Conservation (phyloP, 805 yeast species). For the Vanderwaltozyma yarrowii region DNA sequence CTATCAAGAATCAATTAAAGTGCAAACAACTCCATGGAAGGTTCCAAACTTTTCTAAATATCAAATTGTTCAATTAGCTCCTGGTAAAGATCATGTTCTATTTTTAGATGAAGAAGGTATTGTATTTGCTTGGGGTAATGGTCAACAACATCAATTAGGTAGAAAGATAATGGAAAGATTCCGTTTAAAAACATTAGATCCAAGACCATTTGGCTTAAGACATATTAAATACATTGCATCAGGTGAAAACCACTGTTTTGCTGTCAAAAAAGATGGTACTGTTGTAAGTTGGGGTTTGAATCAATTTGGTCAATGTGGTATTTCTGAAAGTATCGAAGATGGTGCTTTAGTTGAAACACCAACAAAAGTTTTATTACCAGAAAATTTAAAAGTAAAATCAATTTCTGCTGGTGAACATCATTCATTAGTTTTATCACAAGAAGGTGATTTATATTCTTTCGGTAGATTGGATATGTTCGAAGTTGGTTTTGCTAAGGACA, state of each 20-base stretch:
- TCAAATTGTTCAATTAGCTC: constrained; percentile 71
- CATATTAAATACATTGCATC: constrained; percentile 73
- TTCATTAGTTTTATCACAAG: constrained; percentile 59
- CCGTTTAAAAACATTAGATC: constrained; percentile 61
- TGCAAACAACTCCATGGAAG: constrained; percentile 61
- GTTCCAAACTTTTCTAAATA: constrained; percentile 39
- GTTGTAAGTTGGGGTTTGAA: constrained; percentile 92
- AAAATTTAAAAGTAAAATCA: constrained; percentile 43
- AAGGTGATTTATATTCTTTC: constrained; percentile 71
- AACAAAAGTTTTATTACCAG: constrained; percentile 55
- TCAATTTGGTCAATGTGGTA: constrained; percentile 94
- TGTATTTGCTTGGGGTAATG: constrained; percentile 96
- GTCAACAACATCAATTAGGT: constrained; percentile 88
- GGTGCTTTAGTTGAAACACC: constrained; percentile 77
- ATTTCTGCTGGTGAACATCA: constrained; percentile 96
- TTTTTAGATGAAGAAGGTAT: constrained; percentile 77
- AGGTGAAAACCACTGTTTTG: constrained; percentile 96
- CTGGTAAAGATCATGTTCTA: constrained; percentile 87
- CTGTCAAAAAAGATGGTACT: constrained; percentile 59
- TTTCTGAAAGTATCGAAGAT: constrained; percentile 66
- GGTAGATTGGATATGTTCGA: constrained; percentile 94
- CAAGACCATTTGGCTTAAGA: constrained; percentile 74
- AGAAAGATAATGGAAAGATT: constrained; percentile 74
- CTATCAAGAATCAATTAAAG: constrained; percentile 50
- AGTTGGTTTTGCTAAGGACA: constrained; percentile 61